Base-by-base conservation (phyloP, 1,139 yeast species). In the Zygoascus sp. region DNA sequence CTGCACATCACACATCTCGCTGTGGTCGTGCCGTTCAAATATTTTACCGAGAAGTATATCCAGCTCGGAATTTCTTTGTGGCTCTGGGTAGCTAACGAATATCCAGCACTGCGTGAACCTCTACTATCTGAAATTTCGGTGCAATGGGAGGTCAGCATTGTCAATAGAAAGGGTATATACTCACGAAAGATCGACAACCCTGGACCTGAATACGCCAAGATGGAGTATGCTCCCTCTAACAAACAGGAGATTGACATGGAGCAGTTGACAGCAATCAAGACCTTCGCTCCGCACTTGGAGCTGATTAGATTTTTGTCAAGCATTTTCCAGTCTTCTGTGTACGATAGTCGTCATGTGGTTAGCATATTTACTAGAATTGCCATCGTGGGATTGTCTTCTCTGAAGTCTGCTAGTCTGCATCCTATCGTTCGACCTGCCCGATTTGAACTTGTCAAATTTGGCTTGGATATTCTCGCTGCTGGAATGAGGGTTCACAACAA, bases 201-300 rank as follows among this genome's bases (percentile, higher is more conserved):
- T 1, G 72, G 73, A 44, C 83, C 95, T 6, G 88, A 83, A 50
- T 83, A 73, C 59, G 69, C 76, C 53, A 75, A 73, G 50, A 92
- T 92, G 98, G 95, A 87, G 56, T 94, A 94, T 60, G 72, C 89
- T 0, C 97, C 98, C 13, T 81, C 95, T 45, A 83, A 85, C 65
- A 81, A 79, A 55, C 73, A 72, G 39, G 74, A 70, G 8, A 73
- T 82, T n/a, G 76, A 79, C 50, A 75, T 75, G 53, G 65, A 72
- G 30, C 80, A 88, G 1, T 64, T 66, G 3, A 53, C 64, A 3
- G 79, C 79, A 0, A 70, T 74, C 7, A 69, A 73, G 45, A 65
- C 73, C n/a, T 73, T 88, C 56, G 83, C 81, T 48, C 87, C 95
- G 0, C 97, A 92, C 63, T 67, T 79, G 44, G 74, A 76, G 53